Base-by-base conservation (phyloP, 495 filamentous ascomycete species). In the Oidiodendron maius region DNA sequence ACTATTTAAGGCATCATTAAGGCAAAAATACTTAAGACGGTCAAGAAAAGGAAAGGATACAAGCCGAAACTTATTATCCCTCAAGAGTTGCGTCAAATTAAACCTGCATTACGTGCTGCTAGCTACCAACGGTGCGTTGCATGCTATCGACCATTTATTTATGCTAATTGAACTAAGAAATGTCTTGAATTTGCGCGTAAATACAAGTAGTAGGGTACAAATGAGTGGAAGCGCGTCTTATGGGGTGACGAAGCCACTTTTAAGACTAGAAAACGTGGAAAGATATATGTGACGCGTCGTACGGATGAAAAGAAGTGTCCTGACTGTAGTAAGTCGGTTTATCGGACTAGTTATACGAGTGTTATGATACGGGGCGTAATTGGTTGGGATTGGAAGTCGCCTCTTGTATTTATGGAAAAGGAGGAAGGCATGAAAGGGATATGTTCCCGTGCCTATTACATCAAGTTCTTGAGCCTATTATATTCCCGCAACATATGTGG, bases 341-440 rank as follows among this genome's bases (percentile, higher is more conserved):
- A 48, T 44, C 4, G 44, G 12, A 28, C 12, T 4, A 41, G 51
- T 18, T n/a, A 45, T 38, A 26, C 44, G 11, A 40, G 18, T 8
- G 24, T 53, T 5, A 53, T 53, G 25, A 21, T 53, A 13, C 48
- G 15, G 51, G 51, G 36, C 12, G 39, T 39, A 12, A 48, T 48
- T 38, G 38, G 45, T 20, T 48, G 30, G 51, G 45, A 48, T 37
- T 48, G 21, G 44, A 53, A 53, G 28, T 53, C 51, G 1, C 24
- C 16, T 9, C 24, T 53, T 1, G 25, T 53, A 4, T 53, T 53
- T 28, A 36, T 47, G 5, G 23, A 47, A 15, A 53, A 36, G 18
- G 39, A 42, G 25, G 38, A 21, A 51, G 39, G 40, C 35, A 32
- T n/a, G 8, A 4, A 18, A 41, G 39, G 39, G 12, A 12, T 41